Evolutionary conservation across 2,329 filamentous ascomycete genomes (phyloP).

Genomic region (Trichoderma endophyticum): DNA sequence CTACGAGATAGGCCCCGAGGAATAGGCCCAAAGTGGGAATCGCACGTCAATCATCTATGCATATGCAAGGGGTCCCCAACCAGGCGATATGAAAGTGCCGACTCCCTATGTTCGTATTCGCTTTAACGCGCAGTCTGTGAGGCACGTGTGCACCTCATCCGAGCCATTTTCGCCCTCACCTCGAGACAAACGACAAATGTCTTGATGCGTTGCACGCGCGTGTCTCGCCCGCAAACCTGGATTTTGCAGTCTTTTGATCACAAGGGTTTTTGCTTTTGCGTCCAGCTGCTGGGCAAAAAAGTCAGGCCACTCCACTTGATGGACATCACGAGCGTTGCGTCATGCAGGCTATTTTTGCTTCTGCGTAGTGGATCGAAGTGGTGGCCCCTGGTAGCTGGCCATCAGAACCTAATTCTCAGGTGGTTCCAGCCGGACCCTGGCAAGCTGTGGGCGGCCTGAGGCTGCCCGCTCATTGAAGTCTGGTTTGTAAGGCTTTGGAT

Average conservation of each 20-base stretch:
- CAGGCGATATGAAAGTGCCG: background rate
- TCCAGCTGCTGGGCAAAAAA: background rate
- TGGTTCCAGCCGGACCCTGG: background rate
- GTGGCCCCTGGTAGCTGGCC: background rate
- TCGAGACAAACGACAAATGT: background rate
- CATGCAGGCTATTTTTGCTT: slow-evolving; percentile 12
- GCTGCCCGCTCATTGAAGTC: background rate
- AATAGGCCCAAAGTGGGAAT: background rate
- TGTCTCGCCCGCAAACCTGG: background rate
- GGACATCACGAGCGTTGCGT: slow-evolving; percentile 7
- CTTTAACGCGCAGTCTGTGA: background rate
- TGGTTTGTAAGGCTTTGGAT: background rate
- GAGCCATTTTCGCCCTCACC: background rate
- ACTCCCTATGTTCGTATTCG: slow-evolving; percentile 2
- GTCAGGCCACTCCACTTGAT: slow-evolving; percentile 11
- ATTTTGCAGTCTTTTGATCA: background rate
- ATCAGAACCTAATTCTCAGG: background rate
- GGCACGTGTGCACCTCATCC: background rate
- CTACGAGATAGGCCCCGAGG: background rate
- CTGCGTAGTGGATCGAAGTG: background rate
- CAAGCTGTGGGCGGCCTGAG: background rate
- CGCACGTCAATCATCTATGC: background rate
- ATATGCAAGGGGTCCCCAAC: background rate
- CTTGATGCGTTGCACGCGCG: background rate
- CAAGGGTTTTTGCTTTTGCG: background rate